Percentiles rank a stretch among this genome's conserved stretches.
Conservation (phyloP, 192 early-diverging fungal species). For the Backusella parvicylindrica region DNA sequence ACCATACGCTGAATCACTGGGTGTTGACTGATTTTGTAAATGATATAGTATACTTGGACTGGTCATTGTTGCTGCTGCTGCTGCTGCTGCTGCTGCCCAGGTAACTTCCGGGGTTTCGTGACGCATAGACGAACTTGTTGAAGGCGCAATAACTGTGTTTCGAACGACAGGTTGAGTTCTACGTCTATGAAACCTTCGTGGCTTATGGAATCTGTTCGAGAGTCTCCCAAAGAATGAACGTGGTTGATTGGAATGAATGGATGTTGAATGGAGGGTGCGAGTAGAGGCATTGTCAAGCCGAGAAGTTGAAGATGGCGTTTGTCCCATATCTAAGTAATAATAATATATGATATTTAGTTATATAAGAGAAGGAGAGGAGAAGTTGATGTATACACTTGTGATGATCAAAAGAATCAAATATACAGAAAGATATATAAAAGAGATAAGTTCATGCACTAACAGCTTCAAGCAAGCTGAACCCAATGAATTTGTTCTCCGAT, state of each 20-base stretch:
- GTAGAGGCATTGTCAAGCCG: conserved; percentile 20
- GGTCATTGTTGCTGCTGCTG: background rate
- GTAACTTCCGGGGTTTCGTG: conserved; percentile 6
- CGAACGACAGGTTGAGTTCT: background rate
- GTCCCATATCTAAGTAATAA: conserved; percentile 6
- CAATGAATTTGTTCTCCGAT: background rate
- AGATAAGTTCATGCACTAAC: background rate
- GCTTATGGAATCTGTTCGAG: background rate
- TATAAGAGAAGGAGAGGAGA: background rate
- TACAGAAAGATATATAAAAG: background rate
- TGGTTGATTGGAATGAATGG: conserved; percentile 1
- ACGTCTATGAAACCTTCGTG: background rate
- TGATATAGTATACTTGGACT: background rate
- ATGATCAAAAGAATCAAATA: background rate
- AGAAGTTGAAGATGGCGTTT: conserved; percentile 16
- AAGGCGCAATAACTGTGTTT: background rate
- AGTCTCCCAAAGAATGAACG: conserved; percentile 8
- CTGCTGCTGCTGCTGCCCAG: no score
- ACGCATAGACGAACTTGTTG: conserved; percentile 8
- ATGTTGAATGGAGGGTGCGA: conserved; percentile 14
- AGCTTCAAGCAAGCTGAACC: background rate
- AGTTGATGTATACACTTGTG: no score
- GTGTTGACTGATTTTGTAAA: background rate
- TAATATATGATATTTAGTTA: background rate
- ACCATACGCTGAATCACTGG: background rate